phyloP scores from a whole-genome alignment of 1,284 basidiomycete species.

The Cutaneotrichosporon sp. region DNA sequence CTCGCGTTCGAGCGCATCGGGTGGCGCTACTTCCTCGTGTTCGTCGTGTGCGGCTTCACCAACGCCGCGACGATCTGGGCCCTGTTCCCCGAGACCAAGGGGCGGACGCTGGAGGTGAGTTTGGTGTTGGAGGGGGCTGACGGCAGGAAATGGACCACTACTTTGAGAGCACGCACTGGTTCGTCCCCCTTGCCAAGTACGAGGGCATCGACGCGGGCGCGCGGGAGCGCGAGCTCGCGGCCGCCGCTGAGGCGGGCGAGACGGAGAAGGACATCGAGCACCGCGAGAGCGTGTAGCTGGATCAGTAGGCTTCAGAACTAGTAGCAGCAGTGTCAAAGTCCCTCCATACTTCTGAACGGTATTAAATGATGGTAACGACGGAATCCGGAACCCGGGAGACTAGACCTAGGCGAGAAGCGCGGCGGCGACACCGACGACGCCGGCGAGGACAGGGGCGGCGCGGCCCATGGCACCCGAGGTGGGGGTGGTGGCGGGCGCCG shows the following conservation, averaged over 20 bases:
- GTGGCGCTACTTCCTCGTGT: constrained; percentile 60
- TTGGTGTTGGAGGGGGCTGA: no score
- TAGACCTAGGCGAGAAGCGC: background rate
- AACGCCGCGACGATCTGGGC: constrained; percentile 64
- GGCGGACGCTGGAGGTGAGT: constrained; percentile 44
- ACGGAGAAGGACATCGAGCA: background rate
- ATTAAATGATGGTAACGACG: background rate
- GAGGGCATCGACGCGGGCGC: constrained; percentile 52
- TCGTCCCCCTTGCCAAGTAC: constrained; percentile 58
- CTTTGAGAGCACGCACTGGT: constrained; percentile 59
- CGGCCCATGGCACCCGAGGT: background rate
- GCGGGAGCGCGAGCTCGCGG: constrained; percentile 57
- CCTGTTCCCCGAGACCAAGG: constrained; percentile 52
- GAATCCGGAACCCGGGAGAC: background rate
- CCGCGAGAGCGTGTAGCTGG: background rate
- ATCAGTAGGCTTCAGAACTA: background rate
- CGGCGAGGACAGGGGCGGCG: background rate
- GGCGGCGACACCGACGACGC: background rate
- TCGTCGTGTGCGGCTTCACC: constrained; percentile 64
- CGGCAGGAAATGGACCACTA: constrained; percentile 61
- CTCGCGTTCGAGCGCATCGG: constrained; percentile 49
- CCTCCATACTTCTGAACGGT: constrained; percentile 1
- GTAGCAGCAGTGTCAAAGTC: background rate
- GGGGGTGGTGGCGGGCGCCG: background rate
- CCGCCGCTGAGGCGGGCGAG: background rate